Evolutionary conservation across 495 filamentous ascomycete species (phyloP).

Genomic region (Lasiosphaeria ovina): DNA sequence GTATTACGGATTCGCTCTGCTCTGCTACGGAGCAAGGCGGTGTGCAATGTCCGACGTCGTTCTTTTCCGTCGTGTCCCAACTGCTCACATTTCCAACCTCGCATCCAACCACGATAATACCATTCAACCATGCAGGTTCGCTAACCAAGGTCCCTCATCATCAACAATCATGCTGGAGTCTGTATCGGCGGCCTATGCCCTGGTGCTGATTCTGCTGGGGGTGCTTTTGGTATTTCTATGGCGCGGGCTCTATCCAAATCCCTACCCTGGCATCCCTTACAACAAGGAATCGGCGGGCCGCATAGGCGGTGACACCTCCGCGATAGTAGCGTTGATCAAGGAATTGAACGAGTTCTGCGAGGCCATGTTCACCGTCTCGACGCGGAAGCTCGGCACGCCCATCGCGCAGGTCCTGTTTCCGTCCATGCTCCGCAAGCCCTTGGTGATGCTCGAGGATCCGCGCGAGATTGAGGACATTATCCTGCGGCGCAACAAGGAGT

Average conservation of each 20-base stretch:
- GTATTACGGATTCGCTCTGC: too few relatives aligned
- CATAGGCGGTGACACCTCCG: conserved; percentile 33
- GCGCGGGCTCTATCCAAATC: conserved; percentile 25
- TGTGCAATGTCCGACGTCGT: too few relatives aligned
- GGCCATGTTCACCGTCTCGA: conserved; percentile 20
- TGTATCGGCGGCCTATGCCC: too few relatives aligned
- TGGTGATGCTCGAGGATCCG: conserved; percentile 31
- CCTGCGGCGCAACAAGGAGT: conserved; percentile 31
- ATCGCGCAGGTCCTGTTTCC: conserved; percentile 31
- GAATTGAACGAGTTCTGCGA: conserved; percentile 15
- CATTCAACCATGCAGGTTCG: too few relatives aligned
- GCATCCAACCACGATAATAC: too few relatives aligned
- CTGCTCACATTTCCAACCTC: too few relatives aligned
- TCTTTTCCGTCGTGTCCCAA: too few relatives aligned
- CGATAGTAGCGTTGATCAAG: conserved; percentile 15
- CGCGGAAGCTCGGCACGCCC: conserved; percentile 24
- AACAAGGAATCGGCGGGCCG: conserved; percentile 27
- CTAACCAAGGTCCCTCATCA: too few relatives aligned
- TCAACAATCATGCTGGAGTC: too few relatives aligned
- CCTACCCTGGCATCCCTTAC: conserved; percentile 38
- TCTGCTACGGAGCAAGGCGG: too few relatives aligned
- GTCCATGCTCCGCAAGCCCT: conserved; percentile 11
- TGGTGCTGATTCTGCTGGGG: not conserved
- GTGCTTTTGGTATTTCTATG: not conserved
- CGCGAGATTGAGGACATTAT: conserved; percentile 32